Conservation (phyloP, 1,139 yeast genomes). For the Taphrina wiesneri region DNA sequence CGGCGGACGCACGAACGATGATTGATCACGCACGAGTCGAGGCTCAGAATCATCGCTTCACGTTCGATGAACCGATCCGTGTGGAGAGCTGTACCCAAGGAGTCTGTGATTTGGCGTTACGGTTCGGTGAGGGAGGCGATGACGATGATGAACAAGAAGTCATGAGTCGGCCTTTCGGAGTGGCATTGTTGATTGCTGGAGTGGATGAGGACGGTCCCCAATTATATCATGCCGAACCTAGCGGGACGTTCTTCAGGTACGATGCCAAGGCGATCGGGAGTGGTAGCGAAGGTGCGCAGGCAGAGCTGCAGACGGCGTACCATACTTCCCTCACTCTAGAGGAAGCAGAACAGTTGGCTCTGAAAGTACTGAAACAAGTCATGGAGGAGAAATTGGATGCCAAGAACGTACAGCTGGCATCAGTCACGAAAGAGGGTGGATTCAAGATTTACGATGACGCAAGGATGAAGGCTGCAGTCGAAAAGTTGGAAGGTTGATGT, state of each 20-base stretch:
- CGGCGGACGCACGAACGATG: slow-evolving; percentile 98
- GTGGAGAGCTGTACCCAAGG: slow-evolving; percentile 95
- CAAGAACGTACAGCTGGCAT: slow-evolving; percentile 91
- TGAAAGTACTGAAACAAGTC: slow-evolving; percentile 91
- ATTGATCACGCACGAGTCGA: slow-evolving; percentile 97
- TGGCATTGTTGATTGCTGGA: slow-evolving; percentile 94
- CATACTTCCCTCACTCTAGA: slow-evolving; percentile 81
- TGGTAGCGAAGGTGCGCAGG: slow-evolving; percentile 98
- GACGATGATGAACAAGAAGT: slow-evolving; percentile 97
- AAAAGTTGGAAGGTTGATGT: slow-evolving; percentile 54
- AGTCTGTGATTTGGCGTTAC: slow-evolving; percentile 91
- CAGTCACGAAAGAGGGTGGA: slow-evolving; percentile 84
- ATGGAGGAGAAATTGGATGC: slow-evolving; percentile 99
- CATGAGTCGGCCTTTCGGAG: slow-evolving; percentile 99
- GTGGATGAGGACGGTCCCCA: slow-evolving; percentile 95
- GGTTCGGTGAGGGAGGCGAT: slow-evolving; percentile 98
- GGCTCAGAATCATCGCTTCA: slow-evolving; percentile 81
- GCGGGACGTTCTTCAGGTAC: slow-evolving; percentile 95
- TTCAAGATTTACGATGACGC: slow-evolving; percentile 83
- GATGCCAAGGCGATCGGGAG: slow-evolving; percentile 99
- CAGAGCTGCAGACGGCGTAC: slow-evolving; percentile 94
- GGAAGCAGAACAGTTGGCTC: slow-evolving; percentile 87
- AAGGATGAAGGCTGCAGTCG: slow-evolving; percentile 79
- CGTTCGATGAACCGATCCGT: slow-evolving; percentile 88
- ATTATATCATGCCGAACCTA: slow-evolving; percentile 97